phyloP scores from a whole-genome alignment of 1,139 yeast genomes.

The Dujonia santamariae region DNA sequence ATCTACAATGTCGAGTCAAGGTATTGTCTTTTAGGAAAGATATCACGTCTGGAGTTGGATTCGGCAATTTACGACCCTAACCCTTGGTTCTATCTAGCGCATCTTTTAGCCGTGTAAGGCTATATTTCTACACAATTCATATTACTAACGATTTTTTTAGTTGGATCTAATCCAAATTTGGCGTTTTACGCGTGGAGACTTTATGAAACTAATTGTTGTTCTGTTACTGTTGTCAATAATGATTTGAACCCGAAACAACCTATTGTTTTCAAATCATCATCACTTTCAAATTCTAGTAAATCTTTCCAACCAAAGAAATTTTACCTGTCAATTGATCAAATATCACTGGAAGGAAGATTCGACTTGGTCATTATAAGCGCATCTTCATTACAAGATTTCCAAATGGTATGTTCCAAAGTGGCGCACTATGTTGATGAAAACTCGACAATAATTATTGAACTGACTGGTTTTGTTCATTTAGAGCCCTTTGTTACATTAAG shows the following conservation, averaged over 20 bases:
- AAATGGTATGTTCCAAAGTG: conserved; percentile 24
- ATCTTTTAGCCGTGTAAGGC: no score
- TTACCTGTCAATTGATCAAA: conserved; percentile 8
- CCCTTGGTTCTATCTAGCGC: no score
- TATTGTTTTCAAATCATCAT: conserved; percentile 10
- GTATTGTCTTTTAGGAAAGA: no score
- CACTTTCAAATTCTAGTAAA: background rate
- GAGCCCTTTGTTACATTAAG: conserved; percentile 59
- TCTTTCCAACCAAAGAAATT: conserved; percentile 1
- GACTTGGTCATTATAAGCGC: conserved; percentile 38
- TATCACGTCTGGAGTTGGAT: no score
- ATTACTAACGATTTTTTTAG: conserved; percentile 21
- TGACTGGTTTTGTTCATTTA: conserved; percentile 67
- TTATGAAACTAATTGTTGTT: conserved; percentile 34
- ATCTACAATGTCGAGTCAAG: no score
- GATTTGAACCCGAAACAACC: conserved; percentile 5
- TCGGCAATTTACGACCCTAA: no score
- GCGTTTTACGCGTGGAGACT: conserved; percentile 52
- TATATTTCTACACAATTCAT: no score
- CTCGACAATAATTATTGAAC: conserved; percentile 59
- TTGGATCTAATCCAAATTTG: conserved; percentile 49
- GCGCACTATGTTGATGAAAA: conserved; percentile 24
- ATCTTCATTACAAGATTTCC: conserved; percentile 43
- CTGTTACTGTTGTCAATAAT: conserved; percentile 33
- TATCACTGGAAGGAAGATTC: conserved; percentile 16